Base-by-base conservation (phyloP, 1,284 basidiomycete genomes). In the Gymnopus androsaceus region DNA sequence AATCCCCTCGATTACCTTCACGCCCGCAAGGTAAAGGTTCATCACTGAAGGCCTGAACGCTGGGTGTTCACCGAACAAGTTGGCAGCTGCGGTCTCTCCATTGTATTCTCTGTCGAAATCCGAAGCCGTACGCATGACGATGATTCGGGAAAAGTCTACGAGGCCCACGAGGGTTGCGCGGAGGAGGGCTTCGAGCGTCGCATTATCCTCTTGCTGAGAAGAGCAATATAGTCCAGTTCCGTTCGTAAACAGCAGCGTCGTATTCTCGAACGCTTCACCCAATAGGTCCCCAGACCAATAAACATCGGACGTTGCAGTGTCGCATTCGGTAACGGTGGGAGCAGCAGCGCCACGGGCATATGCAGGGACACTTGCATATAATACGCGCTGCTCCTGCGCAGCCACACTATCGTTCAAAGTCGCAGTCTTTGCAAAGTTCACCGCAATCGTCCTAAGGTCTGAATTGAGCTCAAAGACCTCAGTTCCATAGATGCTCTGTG, bases 381-480 rank as follows among this genome's bases (percentile, higher is more conserved):
- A 62, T 1, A 64, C 62, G 14, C 77, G 74, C 59, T 71, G 74
- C 21, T 66, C 59, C 41, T 64, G 59, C 0, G 75, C 72, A 1
- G 42, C 64, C 2, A 55, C 50, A 4, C 70, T 69, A 64, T 80
- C 77, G 51, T 69, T 71, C 15, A 81, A 66, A 15, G 31, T 65
- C 17, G 76, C 69, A 5, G 61, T 66, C 45, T 65, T 62, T 0
- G 73, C 71, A 50, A 73, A 64, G n/a, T 54, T 57, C 21, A 72
- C 59, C 2, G 72, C 77, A 14, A 64, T 59, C 44, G 73, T 69
- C n/a, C 76, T 69, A 14, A 82, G 67, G 54, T 69, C 71, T 31
- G 75, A 74, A 66, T 81, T 81, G 54, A 82, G 64, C 64, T 78
- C 76, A 62, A 75, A 81, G 8, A 81, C 72, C 66, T 82, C 79